Conservation (phyloP, 2,329 filamentous ascomycete genomes). For the Sporothrix luriei region DNA sequence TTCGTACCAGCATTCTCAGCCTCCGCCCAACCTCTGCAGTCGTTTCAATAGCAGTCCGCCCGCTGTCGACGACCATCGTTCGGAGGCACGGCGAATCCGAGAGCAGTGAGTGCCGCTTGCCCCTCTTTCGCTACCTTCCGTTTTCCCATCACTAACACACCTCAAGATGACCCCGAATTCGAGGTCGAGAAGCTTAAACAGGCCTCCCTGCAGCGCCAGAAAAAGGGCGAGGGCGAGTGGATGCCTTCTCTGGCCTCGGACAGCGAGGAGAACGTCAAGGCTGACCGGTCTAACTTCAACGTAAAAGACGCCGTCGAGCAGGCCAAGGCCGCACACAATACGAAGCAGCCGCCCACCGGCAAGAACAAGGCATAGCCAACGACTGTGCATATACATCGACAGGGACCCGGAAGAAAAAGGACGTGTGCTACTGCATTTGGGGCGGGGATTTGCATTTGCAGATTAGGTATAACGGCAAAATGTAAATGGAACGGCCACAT, state of each 20-base stretch:
- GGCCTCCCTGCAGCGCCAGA: constrained; percentile 66
- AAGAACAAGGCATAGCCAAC: constrained; percentile 6
- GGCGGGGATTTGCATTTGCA: neutral
- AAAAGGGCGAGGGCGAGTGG: constrained; percentile 72
- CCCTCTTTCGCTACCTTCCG: no score
- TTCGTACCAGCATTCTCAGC: neutral
- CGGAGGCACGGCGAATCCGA: constrained; percentile 32
- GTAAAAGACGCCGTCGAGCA: constrained; percentile 38
- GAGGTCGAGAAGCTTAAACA: constrained; percentile 62
- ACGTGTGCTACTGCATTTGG: neutral
- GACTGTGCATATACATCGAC: no score
- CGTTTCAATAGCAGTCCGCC: constrained; percentile 1
- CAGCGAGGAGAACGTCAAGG: constrained; percentile 76
- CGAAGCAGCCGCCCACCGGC: neutral
- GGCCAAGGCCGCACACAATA: neutral
- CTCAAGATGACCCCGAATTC: constrained; percentile 39
- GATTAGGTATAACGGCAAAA: neutral
- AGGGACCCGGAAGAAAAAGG: neutral
- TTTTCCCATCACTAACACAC: neutral
- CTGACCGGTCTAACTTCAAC: constrained; percentile 56
- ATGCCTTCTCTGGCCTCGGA: constrained; percentile 75
- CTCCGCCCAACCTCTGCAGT: neutral
- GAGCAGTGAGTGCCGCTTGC: constrained; percentile 22
- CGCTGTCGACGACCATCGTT: constrained; percentile 25
- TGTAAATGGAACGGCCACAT: neutral